Base-by-base conservation (phyloP, 2,329 filamentous ascomycete genomes). In the Berkeleyomyces rouxiae region DNA sequence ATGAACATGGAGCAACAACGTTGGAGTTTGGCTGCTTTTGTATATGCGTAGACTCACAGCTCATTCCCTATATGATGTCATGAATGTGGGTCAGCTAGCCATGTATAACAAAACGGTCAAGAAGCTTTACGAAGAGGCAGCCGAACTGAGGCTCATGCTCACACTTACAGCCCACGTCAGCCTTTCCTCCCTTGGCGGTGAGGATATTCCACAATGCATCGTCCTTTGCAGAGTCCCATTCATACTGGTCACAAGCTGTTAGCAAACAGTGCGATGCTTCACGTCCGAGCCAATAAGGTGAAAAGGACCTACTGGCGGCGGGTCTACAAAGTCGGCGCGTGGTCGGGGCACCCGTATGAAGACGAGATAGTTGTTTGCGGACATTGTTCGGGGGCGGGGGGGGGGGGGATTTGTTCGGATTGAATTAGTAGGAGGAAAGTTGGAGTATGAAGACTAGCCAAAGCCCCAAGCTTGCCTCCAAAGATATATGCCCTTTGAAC, bases 311-410 rank as follows among this genome's bases (percentile, higher is more conserved):
- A 91, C 91, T 67, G 86, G 85, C 57, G 89, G 87, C 63, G 93
- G 93, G 73, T 99, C 92, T 66, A 91, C 82, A 75, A 99, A 99
- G 69, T 88, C 84, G 47, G 87, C 87, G 63, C 93, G 82, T 43
- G 86, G 82, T 70, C 96, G 95, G 33, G 93, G 93, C n/a, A 97
- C 81, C 66, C 91, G 82, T 66, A 99, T 82, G 69, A 95, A 88
- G 65, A 95, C 85, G 11, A 88, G 95, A 71, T 82, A 85, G 33
- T 55, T 55, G 51, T 39, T 39, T n/a, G 3, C 13, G 23, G 60
- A 16, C 49, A 57, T 61, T 36, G 11, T 13, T 4, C n/a, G 10
- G 9, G 33, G 10, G 57, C 36, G 3, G 10, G n/a, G 23, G 5
- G 23, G 37, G 13, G 57, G n/a, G 10, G 16, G 9, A 31, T 55